Evolutionary conservation across 345 rosid genomes (phyloP), one percentile per base, ranked within the genome.

Genomic region (Erysimum cheiranthoides): DNA sequence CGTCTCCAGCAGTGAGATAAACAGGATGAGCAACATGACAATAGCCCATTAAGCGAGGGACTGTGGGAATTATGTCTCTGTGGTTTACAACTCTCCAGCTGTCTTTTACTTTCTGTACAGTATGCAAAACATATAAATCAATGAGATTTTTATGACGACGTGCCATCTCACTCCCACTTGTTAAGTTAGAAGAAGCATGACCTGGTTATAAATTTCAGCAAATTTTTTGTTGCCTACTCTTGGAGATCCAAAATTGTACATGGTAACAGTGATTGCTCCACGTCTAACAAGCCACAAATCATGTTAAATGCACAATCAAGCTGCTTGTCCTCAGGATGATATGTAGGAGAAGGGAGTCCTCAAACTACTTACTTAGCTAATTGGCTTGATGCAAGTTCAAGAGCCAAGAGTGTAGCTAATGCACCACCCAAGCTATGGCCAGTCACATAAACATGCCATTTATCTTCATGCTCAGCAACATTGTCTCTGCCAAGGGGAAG

Each of bases 351-450:
- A 77, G n/a, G 36, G 36, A 70, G 28, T 77, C 56, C 28, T 28
- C 53, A 40, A 56, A 30, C 27, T 13, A 58, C 96, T 78, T 74
- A 91, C 98, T 87, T 90, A 58, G 87, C 86, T 74, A 93, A 82
- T 81, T 85, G 90, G 84, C 96, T 91, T 47, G 97, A 90, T 28
- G 94, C 89, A 84, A 93, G 93, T 84, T 93, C 98, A 78, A 91
- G 91, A 70, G 95, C 88, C 73, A 84, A 89, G 59, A 93, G 97
- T 66, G 97, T 93, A 34, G 98, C 93, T 69, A 93, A 77, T 73
- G 98, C 98, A 72, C 97, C 98, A 76, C 98, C 98, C 80, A 93
- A 85, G 84, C 98, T 93, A 83, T 93, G 97, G 66, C 98, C 98
- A 53, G 98, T 93, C 71, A 86, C 96, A 85, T 88, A 93, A 66